These are phyloP conservation scores for Yarrowia galli DNA, from an alignment of 1,139 yeast species.

Conservation along the genomic window DNA sequence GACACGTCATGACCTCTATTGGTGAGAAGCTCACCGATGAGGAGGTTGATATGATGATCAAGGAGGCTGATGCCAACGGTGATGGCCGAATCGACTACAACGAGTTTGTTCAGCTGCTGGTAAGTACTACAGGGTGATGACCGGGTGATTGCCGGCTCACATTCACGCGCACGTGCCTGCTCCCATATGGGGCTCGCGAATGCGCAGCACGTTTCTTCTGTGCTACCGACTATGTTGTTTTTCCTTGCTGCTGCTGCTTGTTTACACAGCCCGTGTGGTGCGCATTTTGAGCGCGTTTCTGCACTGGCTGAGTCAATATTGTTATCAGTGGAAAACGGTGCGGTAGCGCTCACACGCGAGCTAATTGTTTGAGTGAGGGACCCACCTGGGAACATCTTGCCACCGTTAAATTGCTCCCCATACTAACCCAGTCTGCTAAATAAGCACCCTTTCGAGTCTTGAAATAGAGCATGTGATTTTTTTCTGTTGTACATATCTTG, in stretches of 20 bases:
- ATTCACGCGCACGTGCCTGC: background rate
- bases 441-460: conserved; percentile 23
- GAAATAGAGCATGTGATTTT: conserved; percentile 37
- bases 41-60: conserved; percentile 95
- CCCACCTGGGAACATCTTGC: background rate
- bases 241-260: conserved; percentile 20
- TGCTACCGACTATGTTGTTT: background rate
- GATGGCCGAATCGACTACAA: conserved; percentile 96
- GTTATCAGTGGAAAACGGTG: conserved; percentile 26
- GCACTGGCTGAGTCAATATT: conserved; percentile 35
- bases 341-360: conserved; percentile 16
- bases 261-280: conserved; percentile 33
- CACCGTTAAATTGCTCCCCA: background rate
- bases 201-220: conserved; percentile 5
- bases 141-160: background rate
- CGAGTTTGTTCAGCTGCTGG: conserved; percentile 74
- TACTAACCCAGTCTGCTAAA: conserved; percentile 38
- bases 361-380: conserved; percentile 1
- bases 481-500: conserved; percentile 26
- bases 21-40: conserved; percentile 96
- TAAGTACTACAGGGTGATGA: conserved; percentile 37
- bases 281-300: conserved; percentile 33
- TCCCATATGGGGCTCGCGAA: no score
- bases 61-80: conserved; percentile 94
- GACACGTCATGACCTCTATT: conserved; percentile 94